Conservation (phyloP, 148 eudicot species). For the Persicaria tinctoria region DNA sequence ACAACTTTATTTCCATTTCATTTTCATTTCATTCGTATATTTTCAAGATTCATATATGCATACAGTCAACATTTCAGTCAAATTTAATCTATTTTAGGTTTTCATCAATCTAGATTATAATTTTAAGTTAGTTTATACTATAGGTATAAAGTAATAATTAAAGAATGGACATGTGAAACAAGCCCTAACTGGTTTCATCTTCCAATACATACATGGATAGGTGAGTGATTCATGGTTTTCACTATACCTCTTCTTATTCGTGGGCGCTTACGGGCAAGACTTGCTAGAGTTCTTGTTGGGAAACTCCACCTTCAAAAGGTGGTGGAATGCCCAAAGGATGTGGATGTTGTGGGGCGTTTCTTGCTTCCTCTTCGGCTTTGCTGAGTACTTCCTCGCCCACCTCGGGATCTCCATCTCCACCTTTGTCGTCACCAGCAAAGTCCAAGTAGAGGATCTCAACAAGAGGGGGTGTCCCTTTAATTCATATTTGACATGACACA, state of each 20-base stretch:
- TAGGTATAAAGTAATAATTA: too few species aligned
- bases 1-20: too few species aligned
- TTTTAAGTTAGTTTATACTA: too few species aligned
- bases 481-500: not conserved
- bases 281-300: constrained; percentile 27
- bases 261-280: constrained; percentile 43
- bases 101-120: too few species aligned
- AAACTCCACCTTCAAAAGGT: constrained; percentile 31
- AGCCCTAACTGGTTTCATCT: too few species aligned
- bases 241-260: constrained; percentile 37
- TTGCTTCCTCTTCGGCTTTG: constrained; percentile 25
- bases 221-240: constrained; percentile 1
- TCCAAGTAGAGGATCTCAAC: constrained; percentile 31
- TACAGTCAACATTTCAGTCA: too few species aligned
- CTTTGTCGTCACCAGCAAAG: constrained; percentile 48
- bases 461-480: constrained; percentile 16
- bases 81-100: too few species aligned
- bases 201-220: too few species aligned
- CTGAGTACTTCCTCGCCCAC: constrained; percentile 25
- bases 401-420: constrained; percentile 31
- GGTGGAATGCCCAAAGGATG: constrained; percentile 68
- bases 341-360: constrained; percentile 48
- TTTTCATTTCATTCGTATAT: too few species aligned
- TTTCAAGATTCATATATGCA: too few species aligned
- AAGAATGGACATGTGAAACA: too few species aligned